phyloP scores from a whole-genome alignment of 176 grass and related monocot genomes.

The Aegilops umbellulata region DNA sequence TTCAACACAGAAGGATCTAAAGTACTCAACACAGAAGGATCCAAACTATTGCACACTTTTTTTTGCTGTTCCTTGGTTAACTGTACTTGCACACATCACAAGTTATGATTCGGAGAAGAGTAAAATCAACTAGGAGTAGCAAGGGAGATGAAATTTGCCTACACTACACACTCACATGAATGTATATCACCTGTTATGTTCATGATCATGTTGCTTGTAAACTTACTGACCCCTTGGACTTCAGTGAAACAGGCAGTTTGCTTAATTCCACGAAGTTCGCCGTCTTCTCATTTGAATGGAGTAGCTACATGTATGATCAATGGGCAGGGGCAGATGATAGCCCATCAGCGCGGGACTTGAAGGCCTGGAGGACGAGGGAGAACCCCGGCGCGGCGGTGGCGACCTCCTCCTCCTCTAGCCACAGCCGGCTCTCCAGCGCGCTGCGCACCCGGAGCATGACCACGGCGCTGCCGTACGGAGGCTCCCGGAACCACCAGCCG shows the following conservation, averaged over 20 bases:
- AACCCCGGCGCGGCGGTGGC: slow-evolving; percentile 42
- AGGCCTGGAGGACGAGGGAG: slow-evolving; percentile 74
- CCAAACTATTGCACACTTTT: too few relatives aligned
- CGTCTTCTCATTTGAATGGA: not conserved
- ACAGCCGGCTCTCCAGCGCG: slow-evolving; percentile 82
- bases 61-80: slow-evolving; percentile 10
- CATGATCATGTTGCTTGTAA: not conserved
- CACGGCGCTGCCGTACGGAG: slow-evolving; percentile 48
- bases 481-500: slow-evolving; percentile 63
- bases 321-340: slow-evolving; percentile 9
- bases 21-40: not conserved
- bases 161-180: not conserved
- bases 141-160: not conserved
- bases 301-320: not conserved
- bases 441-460: slow-evolving; percentile 80
- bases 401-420: slow-evolving; percentile 74
- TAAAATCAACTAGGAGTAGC: not conserved
- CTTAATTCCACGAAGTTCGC: too few relatives aligned
- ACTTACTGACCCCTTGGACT: too few relatives aligned
- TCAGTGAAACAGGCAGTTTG: too few relatives aligned
- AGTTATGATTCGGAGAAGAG: not conserved
- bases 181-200: not conserved
- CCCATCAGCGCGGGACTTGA: slow-evolving; percentile 43
- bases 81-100: slow-evolving; percentile 26
- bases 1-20: not conserved